Conservation (phyloP, 1,284 basidiomycete genomes). For the Boletus smithii region DNA sequence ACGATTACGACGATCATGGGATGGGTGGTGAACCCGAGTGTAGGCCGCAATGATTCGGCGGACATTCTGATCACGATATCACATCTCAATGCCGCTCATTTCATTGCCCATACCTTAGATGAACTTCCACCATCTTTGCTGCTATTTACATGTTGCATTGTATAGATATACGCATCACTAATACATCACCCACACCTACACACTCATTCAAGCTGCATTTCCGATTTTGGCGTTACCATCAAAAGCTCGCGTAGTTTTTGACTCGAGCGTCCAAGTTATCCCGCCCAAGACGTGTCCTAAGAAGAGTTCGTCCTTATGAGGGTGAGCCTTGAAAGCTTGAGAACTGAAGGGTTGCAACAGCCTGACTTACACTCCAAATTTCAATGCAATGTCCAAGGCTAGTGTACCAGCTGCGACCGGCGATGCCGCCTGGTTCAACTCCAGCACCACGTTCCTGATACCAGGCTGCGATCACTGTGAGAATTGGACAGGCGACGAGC, state of each 20-base stretch:
- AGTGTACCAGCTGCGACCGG: constrained; percentile 68
- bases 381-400: constrained; percentile 61
- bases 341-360: not conserved
- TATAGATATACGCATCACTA: constrained; percentile 26
- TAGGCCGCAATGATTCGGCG: constrained; percentile 49
- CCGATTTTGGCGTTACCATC: constrained; percentile 38
- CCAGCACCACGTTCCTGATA: constrained; percentile 35
- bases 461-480: constrained; percentile 37
- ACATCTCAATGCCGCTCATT: constrained; percentile 12
- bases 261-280: constrained; percentile 57
- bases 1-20: constrained; percentile 46
- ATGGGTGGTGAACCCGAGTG: constrained; percentile 59
- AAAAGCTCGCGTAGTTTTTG: constrained; percentile 47
- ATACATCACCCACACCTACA: constrained; percentile 16
- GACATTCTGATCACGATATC: constrained; percentile 9
- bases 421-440: constrained; percentile 32
- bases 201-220: constrained; percentile 18
- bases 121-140: constrained; percentile 9
- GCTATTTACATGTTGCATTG: constrained; percentile 28
- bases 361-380: constrained; percentile 47
- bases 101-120: constrained; percentile 20
- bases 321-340: constrained; percentile 4
- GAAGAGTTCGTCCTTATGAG: constrained; percentile 47
- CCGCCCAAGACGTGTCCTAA: constrained; percentile 59
- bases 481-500: not conserved